Percentiles rank a stretch among this genome's conserved stretches.
Evolutionary conservation across 306 rosid genomes (phyloP).

Genomic region (Vicia villosa): DNA sequence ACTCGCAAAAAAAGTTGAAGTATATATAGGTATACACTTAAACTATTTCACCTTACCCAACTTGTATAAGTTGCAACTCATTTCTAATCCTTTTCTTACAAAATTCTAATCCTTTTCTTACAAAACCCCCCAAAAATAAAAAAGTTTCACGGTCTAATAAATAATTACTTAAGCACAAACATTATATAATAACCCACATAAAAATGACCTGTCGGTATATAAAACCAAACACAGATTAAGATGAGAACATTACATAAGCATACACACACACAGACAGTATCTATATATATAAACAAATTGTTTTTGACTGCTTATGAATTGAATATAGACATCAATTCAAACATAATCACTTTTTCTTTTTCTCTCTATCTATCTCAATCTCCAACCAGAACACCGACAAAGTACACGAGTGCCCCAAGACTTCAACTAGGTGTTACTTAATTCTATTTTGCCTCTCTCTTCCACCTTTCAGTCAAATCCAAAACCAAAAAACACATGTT

Average conservation of each 20-base stretch:
- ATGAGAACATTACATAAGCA: neutral
- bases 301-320: neutral
- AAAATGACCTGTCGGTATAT: constrained; percentile 21
- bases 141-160: constrained; percentile 8
- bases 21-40: too few relatives aligned
- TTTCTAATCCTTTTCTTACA: neutral
- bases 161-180: constrained; percentile 1
- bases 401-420: neutral
- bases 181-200: neutral
- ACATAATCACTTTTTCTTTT: constrained; percentile 15
- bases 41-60: neutral
- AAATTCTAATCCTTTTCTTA: neutral
- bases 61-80: constrained; percentile 15
- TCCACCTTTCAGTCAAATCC: constrained; percentile 25
- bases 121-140: neutral
- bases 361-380: constrained; percentile 23
- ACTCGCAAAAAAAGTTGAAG: too few relatives aligned
- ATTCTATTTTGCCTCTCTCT: constrained; percentile 1
- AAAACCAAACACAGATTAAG: neutral
- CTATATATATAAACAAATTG: neutral
- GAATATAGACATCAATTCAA: constrained; percentile 41
- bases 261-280: neutral
- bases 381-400: constrained; percentile 35
- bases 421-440: constrained; percentile 21
- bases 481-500: neutral